Conservation (phyloP, 2,329 filamentous ascomycete genomes). For the Scortechinia acanthostroma region DNA sequence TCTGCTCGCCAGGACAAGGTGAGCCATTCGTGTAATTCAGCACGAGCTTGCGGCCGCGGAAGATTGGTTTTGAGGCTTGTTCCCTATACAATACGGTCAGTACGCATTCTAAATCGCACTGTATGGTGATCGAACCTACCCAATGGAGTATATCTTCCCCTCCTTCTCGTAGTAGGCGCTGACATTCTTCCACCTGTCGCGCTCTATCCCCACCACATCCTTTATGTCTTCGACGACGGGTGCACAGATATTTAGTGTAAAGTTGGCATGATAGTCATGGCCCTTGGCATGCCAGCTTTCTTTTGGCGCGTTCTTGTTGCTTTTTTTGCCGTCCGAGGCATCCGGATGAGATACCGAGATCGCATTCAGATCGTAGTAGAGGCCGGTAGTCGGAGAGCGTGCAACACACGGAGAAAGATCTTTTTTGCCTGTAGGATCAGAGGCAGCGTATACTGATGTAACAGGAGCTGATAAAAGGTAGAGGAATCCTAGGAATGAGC, state of each 20-base stretch:
- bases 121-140: conserved; percentile 18
- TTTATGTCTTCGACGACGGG: conserved; percentile 34
- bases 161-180: conserved; percentile 36
- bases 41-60: conserved; percentile 38
- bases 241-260: conserved; percentile 38
- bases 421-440: conserved; percentile 29
- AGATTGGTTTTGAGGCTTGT: conserved; percentile 31
- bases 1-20: conserved; percentile 25
- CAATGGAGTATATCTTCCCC: conserved; percentile 32
- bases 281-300: conserved; percentile 37
- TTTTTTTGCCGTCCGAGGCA: conserved; percentile 25
- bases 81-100: conserved; percentile 19
- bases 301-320: conserved; percentile 21
- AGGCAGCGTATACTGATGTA: conserved; percentile 14
- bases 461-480: neutral
- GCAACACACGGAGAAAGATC: conserved; percentile 48
- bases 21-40: conserved; percentile 44
- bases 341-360: conserved; percentile 40
- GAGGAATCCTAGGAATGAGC: neutral
- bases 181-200: conserved; percentile 30
- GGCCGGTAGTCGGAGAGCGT: conserved; percentile 47
- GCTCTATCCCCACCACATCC: conserved; percentile 32
- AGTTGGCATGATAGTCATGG: conserved; percentile 38
- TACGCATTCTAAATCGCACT: conserved; percentile 8
- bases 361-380: conserved; percentile 56